Base-by-base conservation (phyloP, 352 stramenopile genomes). In the Globisporangium spinosum region DNA sequence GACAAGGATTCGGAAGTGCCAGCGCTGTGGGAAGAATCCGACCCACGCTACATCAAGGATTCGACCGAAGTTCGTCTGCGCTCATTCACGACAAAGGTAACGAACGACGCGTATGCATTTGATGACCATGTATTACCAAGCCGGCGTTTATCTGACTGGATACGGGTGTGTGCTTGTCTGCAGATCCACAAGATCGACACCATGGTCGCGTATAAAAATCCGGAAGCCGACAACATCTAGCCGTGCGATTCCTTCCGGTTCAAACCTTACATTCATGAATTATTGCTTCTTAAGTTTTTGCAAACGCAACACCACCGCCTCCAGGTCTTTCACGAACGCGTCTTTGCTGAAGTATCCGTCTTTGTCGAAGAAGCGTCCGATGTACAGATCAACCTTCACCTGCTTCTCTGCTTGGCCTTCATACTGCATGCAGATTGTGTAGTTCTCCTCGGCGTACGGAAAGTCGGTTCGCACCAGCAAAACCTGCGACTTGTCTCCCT, bases 121-220 rank as follows among this genome's bases (percentile, higher is more conserved):
- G 9, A n/a, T 61, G 55, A 27, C 17, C 38, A 62, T 69, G 55
- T 73, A 69, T 70, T 62, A 69, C 71, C 13, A 57, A 58, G 3
- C 20, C 29, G 13, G 35, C 49, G 20, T 38, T 58, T 66, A 56
- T 35, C 22, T 71, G 25, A 71, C 62, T 17, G 38, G 70, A 72
- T 72, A 68, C 13, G n/a, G 40, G 35, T 64, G 35, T 64, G 9
- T 63, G 64, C 6, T n/a, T 27, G 35, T 17, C 2, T 40, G 38
- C 66, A 98, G 91, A 85, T 99, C 63, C 97, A 99, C 85, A 98
- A 99, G 73, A 93, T 99, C 40, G 96, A 99, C 68, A 97, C 96
- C 10, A 97, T 98, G 79, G 98, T 99, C 59, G 92, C 97, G 32
- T 99, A 99, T 84, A 98, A 98, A 75, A 92, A 96, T 63, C 87